These are phyloP conservation scores for Phialophora tarda DNA, from an alignment of 2,329 filamentous ascomycete species.

Conservation along the genomic window DNA sequence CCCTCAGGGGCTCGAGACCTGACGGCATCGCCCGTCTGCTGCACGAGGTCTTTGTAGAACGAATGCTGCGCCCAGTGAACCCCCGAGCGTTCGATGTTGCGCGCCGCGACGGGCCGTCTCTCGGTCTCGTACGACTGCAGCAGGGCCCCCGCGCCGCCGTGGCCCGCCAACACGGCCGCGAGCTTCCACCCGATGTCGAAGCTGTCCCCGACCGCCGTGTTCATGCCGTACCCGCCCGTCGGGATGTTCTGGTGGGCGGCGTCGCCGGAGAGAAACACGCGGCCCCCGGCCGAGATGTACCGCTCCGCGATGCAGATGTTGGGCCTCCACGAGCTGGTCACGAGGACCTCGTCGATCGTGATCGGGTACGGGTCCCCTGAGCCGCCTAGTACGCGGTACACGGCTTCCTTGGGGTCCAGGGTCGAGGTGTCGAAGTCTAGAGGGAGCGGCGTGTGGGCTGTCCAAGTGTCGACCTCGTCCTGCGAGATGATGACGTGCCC, in stretches of 20 bases:
- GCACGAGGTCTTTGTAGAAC: constrained; percentile 15
- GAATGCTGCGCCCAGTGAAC: constrained; percentile 24
- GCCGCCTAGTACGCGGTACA: constrained; percentile 41
- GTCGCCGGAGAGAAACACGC: constrained; percentile 45
- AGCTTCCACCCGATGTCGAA: constrained; percentile 48
- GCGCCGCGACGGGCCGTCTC: constrained; percentile 41
- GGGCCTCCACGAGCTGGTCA: constrained; percentile 42
- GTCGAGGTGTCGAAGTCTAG: constrained; percentile 27
- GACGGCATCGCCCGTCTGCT: constrained; percentile 8
- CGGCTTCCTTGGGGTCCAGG: constrained; percentile 38
- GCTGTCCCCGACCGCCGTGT: constrained; percentile 47
- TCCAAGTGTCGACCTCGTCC: constrained; percentile 46
- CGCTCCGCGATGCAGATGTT: constrained; percentile 42
- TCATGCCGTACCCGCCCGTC: constrained; percentile 49
- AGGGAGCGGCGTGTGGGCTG: constrained; percentile 40
- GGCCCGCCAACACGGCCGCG: constrained; percentile 40
- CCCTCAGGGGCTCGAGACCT: constrained; percentile 14
- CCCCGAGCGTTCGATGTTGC: constrained; percentile 40
- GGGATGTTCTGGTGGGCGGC: constrained; percentile 44
- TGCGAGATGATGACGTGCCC: constrained; percentile 43
- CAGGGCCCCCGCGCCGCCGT: constrained; percentile 38
- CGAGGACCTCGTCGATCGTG: constrained; percentile 46
- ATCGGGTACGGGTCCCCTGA: constrained; percentile 33
- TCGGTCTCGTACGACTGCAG: constrained; percentile 43
- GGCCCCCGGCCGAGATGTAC: constrained; percentile 34